Percentiles rank a stretch among this genome's conserved stretches.
Evolutionary conservation across 2,329 filamentous ascomycete genomes (phyloP).

Genomic region (Aspergillus jensenii): DNA sequence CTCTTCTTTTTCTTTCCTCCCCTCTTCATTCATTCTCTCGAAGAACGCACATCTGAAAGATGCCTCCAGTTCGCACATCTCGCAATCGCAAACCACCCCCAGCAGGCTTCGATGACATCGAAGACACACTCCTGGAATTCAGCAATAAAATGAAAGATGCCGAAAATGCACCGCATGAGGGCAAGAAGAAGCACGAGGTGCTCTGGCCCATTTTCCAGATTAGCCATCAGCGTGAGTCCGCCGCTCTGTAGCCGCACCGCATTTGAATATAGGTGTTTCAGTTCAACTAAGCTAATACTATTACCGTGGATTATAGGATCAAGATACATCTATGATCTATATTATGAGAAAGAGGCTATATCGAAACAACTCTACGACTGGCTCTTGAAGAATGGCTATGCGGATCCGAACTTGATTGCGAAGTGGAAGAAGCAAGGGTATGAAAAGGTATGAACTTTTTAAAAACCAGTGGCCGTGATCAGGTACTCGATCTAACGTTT

Average conservation of each 20-base stretch:
- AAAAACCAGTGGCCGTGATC: neutral
- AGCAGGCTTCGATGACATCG: constrained; percentile 67
- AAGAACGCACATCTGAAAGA: constrained; percentile 28
- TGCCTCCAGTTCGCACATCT: constrained; percentile 62
- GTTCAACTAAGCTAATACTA: constrained; percentile 1
- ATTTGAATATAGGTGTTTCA: neutral
- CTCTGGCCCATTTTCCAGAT: constrained; percentile 99
- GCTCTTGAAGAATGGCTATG: constrained; percentile 94
- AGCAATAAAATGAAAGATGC: constrained; percentile 73
- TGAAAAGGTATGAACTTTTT: constrained; percentile 69
- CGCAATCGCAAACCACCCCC: constrained; percentile 64
- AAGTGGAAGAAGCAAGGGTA: constrained; percentile 99
- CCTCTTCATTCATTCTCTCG: neutral
- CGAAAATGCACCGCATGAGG: constrained; percentile 77
- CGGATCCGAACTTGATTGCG: constrained; percentile 90
- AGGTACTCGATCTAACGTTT: neutral
- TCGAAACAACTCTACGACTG: constrained; percentile 90
- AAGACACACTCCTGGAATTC: constrained; percentile 68
- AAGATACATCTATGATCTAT: constrained; percentile 94
- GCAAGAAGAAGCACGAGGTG: constrained; percentile 86
- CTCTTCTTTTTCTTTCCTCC: neutral
- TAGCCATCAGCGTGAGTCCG: constrained; percentile 73
- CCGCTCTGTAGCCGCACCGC: neutral
- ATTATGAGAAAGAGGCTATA: constrained; percentile 97
- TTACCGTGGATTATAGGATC: constrained; percentile 47